Conservation (phyloP, 495 filamentous ascomycete species). For the Cercophora scortea region DNA sequence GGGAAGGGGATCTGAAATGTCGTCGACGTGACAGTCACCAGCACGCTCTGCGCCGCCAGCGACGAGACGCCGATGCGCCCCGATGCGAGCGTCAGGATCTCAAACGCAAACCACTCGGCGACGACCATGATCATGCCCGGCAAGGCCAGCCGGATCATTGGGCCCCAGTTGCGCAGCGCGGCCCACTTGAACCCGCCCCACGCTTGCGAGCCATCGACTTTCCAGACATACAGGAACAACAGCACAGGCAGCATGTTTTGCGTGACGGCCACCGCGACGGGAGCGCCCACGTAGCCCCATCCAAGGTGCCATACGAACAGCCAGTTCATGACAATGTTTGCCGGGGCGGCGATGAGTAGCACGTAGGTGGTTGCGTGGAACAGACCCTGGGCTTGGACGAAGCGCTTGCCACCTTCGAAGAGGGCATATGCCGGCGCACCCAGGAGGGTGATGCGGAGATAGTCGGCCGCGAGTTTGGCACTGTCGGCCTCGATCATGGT, state of each 20-base stretch:
- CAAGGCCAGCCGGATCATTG: constrained; percentile 77
- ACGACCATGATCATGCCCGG: constrained; percentile 85
- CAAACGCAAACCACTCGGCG: constrained; percentile 82
- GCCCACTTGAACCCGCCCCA: constrained; percentile 74
- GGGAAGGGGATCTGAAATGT: constrained; percentile 58
- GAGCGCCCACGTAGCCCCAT: constrained; percentile 78
- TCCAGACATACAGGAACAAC: constrained; percentile 68
- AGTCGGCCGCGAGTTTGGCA: constrained; percentile 57
- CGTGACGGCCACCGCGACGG: constrained; percentile 76
- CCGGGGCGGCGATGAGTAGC: constrained; percentile 56
- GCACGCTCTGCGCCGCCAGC: constrained; percentile 55
- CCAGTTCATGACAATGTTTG: constrained; percentile 62
- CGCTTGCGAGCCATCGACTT: constrained; percentile 68
- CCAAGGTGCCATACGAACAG: constrained; percentile 66
- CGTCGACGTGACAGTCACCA: constrained; percentile 46
- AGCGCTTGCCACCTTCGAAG: constrained; percentile 67
- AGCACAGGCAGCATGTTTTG: constrained; percentile 71
- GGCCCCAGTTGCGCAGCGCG: constrained; percentile 76
- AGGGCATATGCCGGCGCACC: constrained; percentile 61
- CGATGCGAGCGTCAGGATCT: constrained; percentile 65
- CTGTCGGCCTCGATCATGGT: constrained; percentile 51
- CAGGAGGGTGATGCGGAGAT: constrained; percentile 55
- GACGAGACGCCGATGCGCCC: constrained; percentile 62
- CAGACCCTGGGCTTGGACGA: constrained; percentile 64
- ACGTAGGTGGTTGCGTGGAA: constrained; percentile 64